These are phyloP conservation scores for Lepidium sativum DNA, from an alignment of 345 rosid genomes.

Conservation along the genomic window DNA sequence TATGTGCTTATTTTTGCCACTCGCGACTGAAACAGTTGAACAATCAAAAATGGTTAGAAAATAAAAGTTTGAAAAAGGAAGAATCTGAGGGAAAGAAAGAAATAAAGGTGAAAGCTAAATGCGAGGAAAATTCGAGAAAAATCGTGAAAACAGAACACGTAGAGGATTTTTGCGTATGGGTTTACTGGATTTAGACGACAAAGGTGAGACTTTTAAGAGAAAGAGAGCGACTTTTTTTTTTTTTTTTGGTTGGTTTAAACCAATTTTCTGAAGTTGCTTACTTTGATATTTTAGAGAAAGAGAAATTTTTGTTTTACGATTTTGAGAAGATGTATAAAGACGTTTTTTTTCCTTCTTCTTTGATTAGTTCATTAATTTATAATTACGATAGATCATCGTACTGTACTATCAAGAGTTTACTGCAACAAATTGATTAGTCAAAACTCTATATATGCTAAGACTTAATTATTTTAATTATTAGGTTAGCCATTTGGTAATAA, in stretches of 20 bases:
- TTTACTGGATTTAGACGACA: slow-evolving; percentile 16
- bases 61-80: background rate
- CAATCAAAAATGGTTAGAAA: slow-evolving; percentile 28
- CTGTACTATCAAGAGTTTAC: background rate
- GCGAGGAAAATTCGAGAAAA: slow-evolving; percentile 21
- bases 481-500: background rate
- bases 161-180: slow-evolving; percentile 13
- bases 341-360: background rate
- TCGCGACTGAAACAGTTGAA: slow-evolving; percentile 17
- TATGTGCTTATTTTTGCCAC: background rate
- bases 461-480: background rate
- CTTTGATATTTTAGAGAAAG: slow-evolving; percentile 3
- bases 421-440: slow-evolving; percentile 11
- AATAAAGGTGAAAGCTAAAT: background rate
- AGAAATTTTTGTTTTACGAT: slow-evolving; percentile 5
- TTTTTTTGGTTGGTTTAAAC: background rate
- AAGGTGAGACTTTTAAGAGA: slow-evolving; percentile 14
- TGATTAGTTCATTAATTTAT: background rate
- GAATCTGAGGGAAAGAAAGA: background rate
- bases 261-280: slow-evolving; percentile 20
- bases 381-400: background rate
- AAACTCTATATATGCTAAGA: background rate
- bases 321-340: slow-evolving; percentile 14
- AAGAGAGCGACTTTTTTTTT: slow-evolving; percentile 7
- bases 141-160: slow-evolving; percentile 11